Base-by-base conservation (phyloP, 768 basidiomycete species). In the Tylopilus intermedius region DNA sequence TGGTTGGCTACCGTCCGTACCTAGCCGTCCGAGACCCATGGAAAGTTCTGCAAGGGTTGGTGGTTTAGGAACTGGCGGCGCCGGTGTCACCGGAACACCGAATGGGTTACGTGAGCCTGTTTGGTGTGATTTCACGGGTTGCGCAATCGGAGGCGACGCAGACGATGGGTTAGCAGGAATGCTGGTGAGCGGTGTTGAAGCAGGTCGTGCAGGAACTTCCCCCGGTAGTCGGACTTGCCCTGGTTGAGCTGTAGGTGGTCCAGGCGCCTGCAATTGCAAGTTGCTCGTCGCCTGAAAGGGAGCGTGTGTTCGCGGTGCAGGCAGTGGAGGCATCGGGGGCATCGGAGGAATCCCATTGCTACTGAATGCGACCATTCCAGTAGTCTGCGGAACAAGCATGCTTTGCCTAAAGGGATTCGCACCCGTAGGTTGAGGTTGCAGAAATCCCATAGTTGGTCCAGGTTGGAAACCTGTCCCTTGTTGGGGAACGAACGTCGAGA, bases 21-120 rank as follows among this genome's bases (percentile, higher is more conserved):
- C 50, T n/a, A 47, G 33, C 40, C 56, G 64, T 41, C 70, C 72
- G 15, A 69, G 58, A 9, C 81, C 79, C 72, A 78, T 79, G 3
- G 84, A 79, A 13, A 97, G 71, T 63, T 96, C 88, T 70, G 88
- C 80, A 62, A 97, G 72, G 2, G 90, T 92, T 9, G 88, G 90
- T 27, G 76, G 79, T 66, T 84, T 88, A 1, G 90, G 88, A 26
- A 89, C 74, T 14, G 88, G 83, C 1, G 84, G 79, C 14, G 74
- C 71, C 22, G 81, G 72, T 8, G 78, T 76, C 5, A 79, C 74
- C 4, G 89, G 81, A 29, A 82, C 80, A 6, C 93, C 94, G 58
- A 99, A 99, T 3, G 96, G 96, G 76, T 99, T 99, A 59, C 83
- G 84, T 7, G 91, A 90, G 26, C 96, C 95, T 3, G 96, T 99